A percentile compares a stretch with the other conserved stretches of the same genome.
Conservation (phyloP, 2,329 filamentous ascomycete species). For the Fusarium fujikuroi region DNA sequence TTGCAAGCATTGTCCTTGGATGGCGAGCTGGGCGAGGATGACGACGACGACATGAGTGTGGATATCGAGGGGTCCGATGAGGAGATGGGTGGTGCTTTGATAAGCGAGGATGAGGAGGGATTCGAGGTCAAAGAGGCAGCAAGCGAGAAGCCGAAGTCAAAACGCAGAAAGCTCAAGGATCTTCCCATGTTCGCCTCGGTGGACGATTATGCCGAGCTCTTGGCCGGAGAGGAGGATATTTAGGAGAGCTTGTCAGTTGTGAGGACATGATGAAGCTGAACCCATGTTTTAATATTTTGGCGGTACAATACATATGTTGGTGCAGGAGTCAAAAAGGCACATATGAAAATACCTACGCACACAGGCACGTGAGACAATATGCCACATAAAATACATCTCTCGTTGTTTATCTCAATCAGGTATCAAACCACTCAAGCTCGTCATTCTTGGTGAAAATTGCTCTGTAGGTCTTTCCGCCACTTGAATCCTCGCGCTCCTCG, state of each 20-base stretch:
- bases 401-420: constrained; percentile 33
- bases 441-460: constrained; percentile 93
- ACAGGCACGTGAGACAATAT: neutral
- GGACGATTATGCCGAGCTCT: constrained; percentile 90
- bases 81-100: constrained; percentile 58
- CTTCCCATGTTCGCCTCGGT: constrained; percentile 92
- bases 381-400: constrained; percentile 18
- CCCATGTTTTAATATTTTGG: constrained; percentile 29
- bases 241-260: constrained; percentile 1
- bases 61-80: constrained; percentile 56
- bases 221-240: constrained; percentile 75
- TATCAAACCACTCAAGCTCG: constrained; percentile 74
- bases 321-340: constrained; percentile 30
- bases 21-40: constrained; percentile 60
- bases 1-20: constrained; percentile 52
- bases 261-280: constrained; percentile 17
- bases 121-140: constrained; percentile 73
- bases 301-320: constrained; percentile 24
- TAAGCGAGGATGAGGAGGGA: constrained; percentile 54
- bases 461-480: constrained; percentile 91
- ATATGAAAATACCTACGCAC: constrained; percentile 17
- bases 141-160: constrained; percentile 59
- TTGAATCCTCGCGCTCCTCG: constrained; percentile 91
- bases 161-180: constrained; percentile 86
- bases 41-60: constrained; percentile 53